Percentiles rank a stretch among this genome's conserved stretches.
phyloP scores from a whole-genome alignment of 345 rosid genomes.

The Theobroma cacao region DNA sequence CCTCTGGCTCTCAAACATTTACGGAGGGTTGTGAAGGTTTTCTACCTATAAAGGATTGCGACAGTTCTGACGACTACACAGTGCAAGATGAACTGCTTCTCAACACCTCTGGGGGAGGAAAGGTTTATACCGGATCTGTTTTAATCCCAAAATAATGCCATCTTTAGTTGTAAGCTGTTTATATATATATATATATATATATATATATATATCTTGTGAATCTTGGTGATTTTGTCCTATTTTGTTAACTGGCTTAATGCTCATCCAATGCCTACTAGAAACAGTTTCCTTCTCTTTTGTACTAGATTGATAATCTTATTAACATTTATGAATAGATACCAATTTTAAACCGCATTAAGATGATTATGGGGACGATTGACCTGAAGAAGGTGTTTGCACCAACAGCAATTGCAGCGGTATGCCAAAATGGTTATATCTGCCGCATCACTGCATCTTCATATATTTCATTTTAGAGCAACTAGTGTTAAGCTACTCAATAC shows the following conservation, averaged over 20 bases:
- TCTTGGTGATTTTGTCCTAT: neutral
- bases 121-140: slow-evolving; percentile 8
- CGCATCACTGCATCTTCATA: neutral
- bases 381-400: slow-evolving; percentile 57
- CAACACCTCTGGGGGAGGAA: neutral
- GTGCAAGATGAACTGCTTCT: slow-evolving; percentile 10
- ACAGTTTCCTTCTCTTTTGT: neutral
- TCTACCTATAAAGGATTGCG: slow-evolving; percentile 32
- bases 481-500: no score
- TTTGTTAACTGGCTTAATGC: no score
- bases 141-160: neutral
- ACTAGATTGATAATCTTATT: slow-evolving; percentile 9
- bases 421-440: neutral
- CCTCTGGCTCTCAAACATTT: slow-evolving; percentile 19
- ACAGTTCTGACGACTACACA: neutral
- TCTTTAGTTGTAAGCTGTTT: neutral
- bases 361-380: slow-evolving; percentile 29
- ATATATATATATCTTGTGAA: no score
- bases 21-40: slow-evolving; percentile 40
- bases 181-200: no score
- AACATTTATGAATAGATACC: slow-evolving; percentile 22
- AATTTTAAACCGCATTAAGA: slow-evolving; percentile 13
- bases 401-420: slow-evolving; percentile 58
- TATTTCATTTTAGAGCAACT: neutral
- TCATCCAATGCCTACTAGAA: no score